These are phyloP conservation scores for Gleditsia sinensis DNA, from an alignment of 306 rosid species.

Conservation along the genomic window DNA sequence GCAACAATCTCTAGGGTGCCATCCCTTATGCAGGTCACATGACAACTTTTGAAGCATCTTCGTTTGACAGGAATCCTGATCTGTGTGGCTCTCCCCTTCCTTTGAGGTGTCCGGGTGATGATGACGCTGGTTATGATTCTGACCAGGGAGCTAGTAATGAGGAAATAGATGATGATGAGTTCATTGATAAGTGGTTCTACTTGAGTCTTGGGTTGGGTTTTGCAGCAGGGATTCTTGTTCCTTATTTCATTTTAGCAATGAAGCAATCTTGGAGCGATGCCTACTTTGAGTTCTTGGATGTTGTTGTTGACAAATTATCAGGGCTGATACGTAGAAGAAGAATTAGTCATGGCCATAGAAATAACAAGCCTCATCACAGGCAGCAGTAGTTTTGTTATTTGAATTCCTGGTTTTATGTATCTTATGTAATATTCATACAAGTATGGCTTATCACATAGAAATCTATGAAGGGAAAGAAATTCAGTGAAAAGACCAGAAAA, in stretches of 20 bases:
- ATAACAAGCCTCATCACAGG: not conserved
- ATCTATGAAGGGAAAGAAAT: not conserved
- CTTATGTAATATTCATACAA: not conserved
- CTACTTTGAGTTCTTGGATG: slow-evolving; percentile 39
- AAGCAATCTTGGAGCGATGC: slow-evolving; percentile 46
- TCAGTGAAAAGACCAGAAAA: not conserved
- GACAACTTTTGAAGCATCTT: slow-evolving; percentile 39
- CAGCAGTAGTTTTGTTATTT: not conserved
- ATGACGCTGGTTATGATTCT: not conserved
- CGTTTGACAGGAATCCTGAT: slow-evolving; percentile 46
- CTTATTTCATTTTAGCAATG: slow-evolving; percentile 38
- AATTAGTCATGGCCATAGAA: not conserved
- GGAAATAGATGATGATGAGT: not conserved
- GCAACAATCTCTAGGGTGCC: slow-evolving; percentile 38
- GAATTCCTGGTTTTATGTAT: not conserved
- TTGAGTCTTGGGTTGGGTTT: slow-evolving; percentile 56
- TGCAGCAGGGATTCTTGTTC: slow-evolving; percentile 43
- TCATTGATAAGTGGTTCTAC: slow-evolving; percentile 50
- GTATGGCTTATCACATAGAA: not conserved
- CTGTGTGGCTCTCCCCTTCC: slow-evolving; percentile 47
- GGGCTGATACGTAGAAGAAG: not conserved
- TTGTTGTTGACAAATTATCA: slow-evolving; percentile 22
- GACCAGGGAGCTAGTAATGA: not conserved
- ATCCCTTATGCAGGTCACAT: slow-evolving; percentile 45
- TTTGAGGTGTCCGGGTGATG: slow-evolving; percentile 31